Percentiles rank a stretch among this genome's conserved stretches.
Conservation (phyloP, 1,139 yeast species). For the Kodamaea sp. region DNA sequence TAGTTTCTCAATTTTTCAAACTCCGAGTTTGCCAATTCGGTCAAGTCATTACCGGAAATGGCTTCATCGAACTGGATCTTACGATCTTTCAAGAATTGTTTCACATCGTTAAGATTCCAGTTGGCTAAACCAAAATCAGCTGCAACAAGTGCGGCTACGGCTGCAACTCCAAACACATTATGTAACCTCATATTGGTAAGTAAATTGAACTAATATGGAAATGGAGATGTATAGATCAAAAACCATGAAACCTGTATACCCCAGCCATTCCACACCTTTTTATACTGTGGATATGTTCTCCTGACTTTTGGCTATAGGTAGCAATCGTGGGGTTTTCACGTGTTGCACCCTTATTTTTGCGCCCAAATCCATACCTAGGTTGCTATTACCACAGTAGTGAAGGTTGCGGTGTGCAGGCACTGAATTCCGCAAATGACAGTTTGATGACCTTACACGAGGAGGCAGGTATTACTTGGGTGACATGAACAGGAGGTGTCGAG, state of each 20-base stretch:
- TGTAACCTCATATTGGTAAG: conserved; percentile 5
- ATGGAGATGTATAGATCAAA: too few species aligned
- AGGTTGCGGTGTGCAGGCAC: neutral
- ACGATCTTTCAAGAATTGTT: conserved; percentile 37
- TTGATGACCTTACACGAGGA: too few species aligned
- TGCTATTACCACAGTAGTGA: conserved; percentile 4
- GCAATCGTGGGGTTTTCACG: conserved; percentile 1
- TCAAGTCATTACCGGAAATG: conserved; percentile 30
- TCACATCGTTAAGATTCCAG: conserved; percentile 28
- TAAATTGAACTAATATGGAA: too few species aligned
- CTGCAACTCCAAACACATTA: conserved; percentile 3
- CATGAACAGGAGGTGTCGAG: too few species aligned
- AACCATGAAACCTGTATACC: too few species aligned
- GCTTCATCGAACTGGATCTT: conserved; percentile 24
- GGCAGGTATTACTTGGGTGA: too few species aligned
- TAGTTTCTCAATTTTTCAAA: conserved; percentile 25
- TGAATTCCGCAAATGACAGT: too few species aligned
- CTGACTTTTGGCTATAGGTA: too few species aligned
- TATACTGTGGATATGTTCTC: conserved; percentile 1
- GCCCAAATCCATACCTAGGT: conserved; percentile 2
- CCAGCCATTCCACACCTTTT: too few species aligned
- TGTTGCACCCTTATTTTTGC: conserved; percentile 2
- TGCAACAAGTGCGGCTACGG: conserved; percentile 10
- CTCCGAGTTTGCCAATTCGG: conserved; percentile 32
- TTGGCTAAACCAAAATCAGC: conserved; percentile 9